Evolutionary conservation across 306 rosid genomes (phyloP).

Genomic region (Hippophae gyantsensis): DNA sequence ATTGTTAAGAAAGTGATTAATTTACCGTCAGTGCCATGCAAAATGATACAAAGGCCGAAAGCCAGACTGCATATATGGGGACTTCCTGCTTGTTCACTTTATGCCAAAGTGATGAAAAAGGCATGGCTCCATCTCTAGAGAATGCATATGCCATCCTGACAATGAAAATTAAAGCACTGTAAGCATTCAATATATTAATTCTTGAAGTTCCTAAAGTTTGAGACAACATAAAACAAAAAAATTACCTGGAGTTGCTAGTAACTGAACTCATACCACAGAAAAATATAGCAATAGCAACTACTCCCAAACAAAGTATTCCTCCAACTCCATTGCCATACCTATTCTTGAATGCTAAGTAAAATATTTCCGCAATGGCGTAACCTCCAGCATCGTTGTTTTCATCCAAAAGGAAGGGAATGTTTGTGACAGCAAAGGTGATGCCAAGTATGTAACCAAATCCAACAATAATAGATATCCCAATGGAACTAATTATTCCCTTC

Average conservation of each 20-base stretch:
- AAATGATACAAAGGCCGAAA: constrained; percentile 65
- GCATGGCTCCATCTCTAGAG: constrained; percentile 99
- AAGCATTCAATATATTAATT: constrained; percentile 8
- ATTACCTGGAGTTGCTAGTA: constrained; percentile 93
- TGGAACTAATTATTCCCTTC: constrained; percentile 87
- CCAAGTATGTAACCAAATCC: constrained; percentile 91
- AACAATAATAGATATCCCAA: constrained; percentile 76
- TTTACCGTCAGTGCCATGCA: constrained; percentile 89
- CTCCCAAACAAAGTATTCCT: constrained; percentile 82
- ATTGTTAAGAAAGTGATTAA: background rate
- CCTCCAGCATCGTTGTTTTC: constrained; percentile 81
- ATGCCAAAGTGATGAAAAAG: constrained; percentile 80
- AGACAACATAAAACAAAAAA: constrained; percentile 1
- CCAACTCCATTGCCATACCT: constrained; percentile 88
- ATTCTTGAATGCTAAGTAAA: constrained; percentile 72
- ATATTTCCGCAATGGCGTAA: constrained; percentile 91
- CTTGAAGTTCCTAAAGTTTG: constrained; percentile 3
- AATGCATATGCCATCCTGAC: constrained; percentile 89
- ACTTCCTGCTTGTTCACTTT: constrained; percentile 74
- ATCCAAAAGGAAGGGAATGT: constrained; percentile 63
- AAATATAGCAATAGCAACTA: constrained; percentile 79
- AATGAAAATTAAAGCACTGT: constrained; percentile 13
- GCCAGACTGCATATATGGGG: constrained; percentile 87
- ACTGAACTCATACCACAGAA: constrained; percentile 98
- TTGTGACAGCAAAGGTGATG: constrained; percentile 72